Evolutionary conservation across 2,329 filamentous ascomycete genomes (phyloP).

Genomic region (Stagonosporopsis tanaceti): DNA sequence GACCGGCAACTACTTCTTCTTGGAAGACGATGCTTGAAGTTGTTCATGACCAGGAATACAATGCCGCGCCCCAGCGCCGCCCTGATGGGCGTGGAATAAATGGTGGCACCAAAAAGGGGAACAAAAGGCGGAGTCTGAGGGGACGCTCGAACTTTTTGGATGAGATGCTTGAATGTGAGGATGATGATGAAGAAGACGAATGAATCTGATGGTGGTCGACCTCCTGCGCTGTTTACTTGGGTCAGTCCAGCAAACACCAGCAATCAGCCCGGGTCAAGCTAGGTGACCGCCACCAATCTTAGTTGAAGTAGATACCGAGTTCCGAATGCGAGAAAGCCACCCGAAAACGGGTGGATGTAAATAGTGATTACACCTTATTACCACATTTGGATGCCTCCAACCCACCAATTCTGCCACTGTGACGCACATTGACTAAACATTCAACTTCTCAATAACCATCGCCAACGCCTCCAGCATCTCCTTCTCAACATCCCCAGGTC

Average conservation of each 20-base stretch:
- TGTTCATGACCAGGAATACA: conserved; percentile 62
- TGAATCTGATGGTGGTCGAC: conserved; percentile 66
- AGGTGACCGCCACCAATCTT: conserved; percentile 56
- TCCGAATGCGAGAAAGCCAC: background rate
- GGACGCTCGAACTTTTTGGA: conserved; percentile 52
- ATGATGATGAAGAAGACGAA: conserved; percentile 71
- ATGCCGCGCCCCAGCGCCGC: conserved; percentile 44
- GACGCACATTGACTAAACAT: background rate
- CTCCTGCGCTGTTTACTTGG: conserved; percentile 60
- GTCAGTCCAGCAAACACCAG: background rate
- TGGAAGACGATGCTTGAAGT: conserved; percentile 84
- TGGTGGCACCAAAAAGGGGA: conserved; percentile 48
- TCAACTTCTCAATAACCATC: background rate
- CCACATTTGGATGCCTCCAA: background rate
- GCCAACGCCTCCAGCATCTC: conserved; percentile 9
- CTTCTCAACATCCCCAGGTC: conserved; percentile 4
- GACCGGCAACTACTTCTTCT: conserved; percentile 95
- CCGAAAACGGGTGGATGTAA: background rate
- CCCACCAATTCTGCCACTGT: too few species aligned
- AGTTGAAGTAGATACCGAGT: background rate
- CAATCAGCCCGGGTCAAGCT: conserved; percentile 58
- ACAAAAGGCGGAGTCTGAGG: conserved; percentile 46
- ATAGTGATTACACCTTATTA: conserved; percentile 6
- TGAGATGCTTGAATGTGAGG: conserved; percentile 64
- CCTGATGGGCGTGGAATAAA: conserved; percentile 52